Percentiles rank a stretch among this genome's conserved stretches.
Evolutionary conservation across 2,329 filamentous ascomycete species (phyloP).

Genomic region (Hymenoscyphus linearis): DNA sequence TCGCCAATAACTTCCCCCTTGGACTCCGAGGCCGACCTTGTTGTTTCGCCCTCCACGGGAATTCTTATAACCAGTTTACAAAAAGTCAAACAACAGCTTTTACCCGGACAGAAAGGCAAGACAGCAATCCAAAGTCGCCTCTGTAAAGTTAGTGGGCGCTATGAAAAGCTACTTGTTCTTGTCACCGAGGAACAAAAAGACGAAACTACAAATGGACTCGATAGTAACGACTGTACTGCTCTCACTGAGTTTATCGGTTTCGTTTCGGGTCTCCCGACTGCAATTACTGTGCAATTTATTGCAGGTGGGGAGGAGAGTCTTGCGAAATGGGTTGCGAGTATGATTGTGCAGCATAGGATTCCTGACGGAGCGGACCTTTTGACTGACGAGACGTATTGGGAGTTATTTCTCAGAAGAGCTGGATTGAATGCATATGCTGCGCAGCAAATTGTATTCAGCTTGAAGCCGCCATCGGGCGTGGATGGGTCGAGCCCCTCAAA

Average conservation of each 20-base stretch:
- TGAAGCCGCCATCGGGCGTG: conserved; percentile 35
- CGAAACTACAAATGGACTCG: conserved; percentile 34
- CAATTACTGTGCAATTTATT: conserved; percentile 41
- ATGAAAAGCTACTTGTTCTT: conserved; percentile 64
- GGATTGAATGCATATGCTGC: conserved; percentile 71
- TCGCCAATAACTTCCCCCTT: conserved; percentile 37
- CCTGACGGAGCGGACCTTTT: conserved; percentile 32
- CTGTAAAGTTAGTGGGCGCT: conserved; percentile 47
- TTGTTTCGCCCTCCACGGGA: conserved; percentile 63
- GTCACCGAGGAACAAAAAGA: conserved; percentile 51
- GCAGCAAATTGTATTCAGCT: conserved; percentile 51
- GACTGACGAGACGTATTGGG: conserved; percentile 60
- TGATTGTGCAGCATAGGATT: conserved; percentile 40
- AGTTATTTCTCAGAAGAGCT: conserved; percentile 57
- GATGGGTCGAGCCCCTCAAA: conserved; percentile 14
- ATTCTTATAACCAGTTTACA: conserved; percentile 67
- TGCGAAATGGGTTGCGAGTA: conserved; percentile 48
- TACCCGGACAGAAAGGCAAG: conserved; percentile 53
- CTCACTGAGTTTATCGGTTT: conserved; percentile 30
- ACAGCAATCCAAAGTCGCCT: conserved; percentile 52
- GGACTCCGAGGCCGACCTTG: conserved; percentile 63
- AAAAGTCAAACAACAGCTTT: conserved; percentile 63
- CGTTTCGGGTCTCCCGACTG: conserved; percentile 33
- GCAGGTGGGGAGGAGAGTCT: conserved; percentile 46
- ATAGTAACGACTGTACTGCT: conserved; percentile 24